Evolutionary conservation across 805 yeast genomes (phyloP), one percentile per base, ranked within the genome.

Genomic region (Candida koratica): DNA sequence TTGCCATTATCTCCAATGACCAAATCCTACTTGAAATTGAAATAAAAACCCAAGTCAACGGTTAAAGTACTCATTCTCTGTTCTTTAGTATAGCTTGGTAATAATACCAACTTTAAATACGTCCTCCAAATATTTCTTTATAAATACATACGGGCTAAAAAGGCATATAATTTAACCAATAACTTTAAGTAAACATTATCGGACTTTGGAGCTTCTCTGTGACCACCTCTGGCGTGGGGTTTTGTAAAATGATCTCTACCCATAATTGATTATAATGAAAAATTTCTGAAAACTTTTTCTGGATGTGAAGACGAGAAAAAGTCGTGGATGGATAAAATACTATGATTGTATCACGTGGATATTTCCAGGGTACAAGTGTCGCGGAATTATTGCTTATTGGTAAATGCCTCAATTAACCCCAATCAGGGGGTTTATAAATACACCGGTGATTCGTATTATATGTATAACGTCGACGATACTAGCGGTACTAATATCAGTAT

Each of bases 131-230:
- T 23, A 24, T 9, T 28, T 17, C 11, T 4, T 25, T 35, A 28
- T 29, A 26, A 32, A 49, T 71, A 86, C 96, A 73, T 85, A 86
- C 98, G 97, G 77, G 97, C 96, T 75, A 93, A 81, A 94, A 87
- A 93, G 69, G 97, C 74, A 87, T 89, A 93, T 62, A 93, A 79
- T 84, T 90, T 90, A 72, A 90, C 97, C 75, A 93, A 84, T 69
- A 93, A 75, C 75, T 84, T 84, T 77, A 93, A 79, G 96, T 93
- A 93, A 76, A 89, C 96, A 71, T 93, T 93, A 77, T 93, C 96
- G 56, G 97, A 90, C 81, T 87, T 87, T 77, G 98, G 99, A 74
- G 97, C 97, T 69, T 83, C 75, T 78, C 99, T 88, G 87, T 87
- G 95, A 74, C 95, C 82, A 58, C 82, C 75, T 76, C 88, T 86